These are phyloP conservation scores for Vaccinium darrowii DNA, from an alignment of 148 eudicot species.

Conservation along the genomic window DNA sequence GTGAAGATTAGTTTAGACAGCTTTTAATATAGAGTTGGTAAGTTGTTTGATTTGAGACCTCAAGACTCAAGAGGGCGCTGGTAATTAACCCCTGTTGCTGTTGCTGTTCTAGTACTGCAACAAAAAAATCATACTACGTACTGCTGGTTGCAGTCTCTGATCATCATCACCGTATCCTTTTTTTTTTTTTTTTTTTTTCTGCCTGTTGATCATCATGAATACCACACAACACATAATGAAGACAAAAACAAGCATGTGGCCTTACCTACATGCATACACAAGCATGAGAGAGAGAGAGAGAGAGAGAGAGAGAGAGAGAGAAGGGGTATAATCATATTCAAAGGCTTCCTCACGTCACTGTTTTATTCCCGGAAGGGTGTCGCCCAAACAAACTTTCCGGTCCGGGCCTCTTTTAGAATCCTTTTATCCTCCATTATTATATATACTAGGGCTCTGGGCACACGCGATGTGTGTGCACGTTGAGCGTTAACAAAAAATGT, in stretches of 20 bases:
- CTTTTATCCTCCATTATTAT: conserved; percentile 2
- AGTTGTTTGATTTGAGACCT: no score
- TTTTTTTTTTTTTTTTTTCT: not conserved
- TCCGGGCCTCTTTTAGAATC: not conserved
- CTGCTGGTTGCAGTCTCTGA: not conserved
- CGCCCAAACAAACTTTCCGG: conserved; percentile 35
- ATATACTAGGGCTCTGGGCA: not conserved
- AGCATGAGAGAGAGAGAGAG: not conserved
- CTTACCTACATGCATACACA: conserved; percentile 3
- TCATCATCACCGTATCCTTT: not conserved
- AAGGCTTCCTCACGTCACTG: conserved; percentile 31
- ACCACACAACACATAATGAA: not conserved
- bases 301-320: not conserved
- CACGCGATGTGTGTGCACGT: no score
- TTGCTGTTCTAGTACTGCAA: not conserved
- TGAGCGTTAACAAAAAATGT: no score
- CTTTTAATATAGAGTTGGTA: no score
- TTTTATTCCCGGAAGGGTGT: conserved; percentile 32
- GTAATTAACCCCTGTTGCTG: not conserved
- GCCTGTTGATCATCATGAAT: not conserved
- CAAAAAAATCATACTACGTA: not conserved
- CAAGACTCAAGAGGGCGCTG: no score
- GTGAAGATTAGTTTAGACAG: no score
- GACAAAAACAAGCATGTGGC: conserved; percentile 7
- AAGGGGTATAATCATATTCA: conserved; percentile 19